Evolutionary conservation across 2,329 filamentous ascomycete genomes (phyloP).

Genomic region (Tolypocladium tundrense): DNA sequence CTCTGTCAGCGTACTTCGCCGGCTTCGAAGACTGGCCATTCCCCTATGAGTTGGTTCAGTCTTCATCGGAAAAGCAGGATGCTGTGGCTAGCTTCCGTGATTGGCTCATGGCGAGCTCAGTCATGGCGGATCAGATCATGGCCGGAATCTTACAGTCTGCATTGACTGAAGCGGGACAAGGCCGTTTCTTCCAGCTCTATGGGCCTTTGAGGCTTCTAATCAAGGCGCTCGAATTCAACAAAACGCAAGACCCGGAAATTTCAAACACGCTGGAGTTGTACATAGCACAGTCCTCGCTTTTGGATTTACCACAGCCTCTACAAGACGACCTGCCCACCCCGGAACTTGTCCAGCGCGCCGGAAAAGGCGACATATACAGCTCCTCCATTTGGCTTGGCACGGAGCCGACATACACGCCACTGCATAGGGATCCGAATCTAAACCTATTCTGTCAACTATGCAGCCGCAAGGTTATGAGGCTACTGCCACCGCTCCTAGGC

Average conservation of each 20-base stretch:
- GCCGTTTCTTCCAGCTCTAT: slow-evolving; percentile 44
- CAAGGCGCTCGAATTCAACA: slow-evolving; percentile 41
- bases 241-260: slow-evolving; percentile 5
- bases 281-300: slow-evolving; percentile 70
- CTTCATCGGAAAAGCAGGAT: slow-evolving; percentile 6
- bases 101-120: slow-evolving; percentile 15
- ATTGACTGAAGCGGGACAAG: slow-evolving; percentile 8
- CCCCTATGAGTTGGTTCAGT: slow-evolving; percentile 28
- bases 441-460: slow-evolving; percentile 83
- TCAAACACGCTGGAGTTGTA: slow-evolving; percentile 48
- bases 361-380: slow-evolving; percentile 76
- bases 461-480: slow-evolving; percentile 60
- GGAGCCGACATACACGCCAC: slow-evolving; percentile 77
- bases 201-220: slow-evolving; percentile 57
- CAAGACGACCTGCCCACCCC: slow-evolving; percentile 60
- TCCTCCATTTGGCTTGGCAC: slow-evolving; percentile 83
- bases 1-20: slow-evolving; percentile 17
- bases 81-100: slow-evolving; percentile 15
- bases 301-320: slow-evolving; percentile 54
- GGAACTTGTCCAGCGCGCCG: slow-evolving; percentile 47
- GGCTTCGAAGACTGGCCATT: slow-evolving; percentile 20
- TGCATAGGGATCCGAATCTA: slow-evolving; percentile 88
- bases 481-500: slow-evolving; percentile 58
- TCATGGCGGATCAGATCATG: slow-evolving; percentile 18
- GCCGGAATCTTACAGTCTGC: slow-evolving; percentile 19